Base-by-base conservation (phyloP, 345 rosid species). In the Eucalyptus guilfoylei region DNA sequence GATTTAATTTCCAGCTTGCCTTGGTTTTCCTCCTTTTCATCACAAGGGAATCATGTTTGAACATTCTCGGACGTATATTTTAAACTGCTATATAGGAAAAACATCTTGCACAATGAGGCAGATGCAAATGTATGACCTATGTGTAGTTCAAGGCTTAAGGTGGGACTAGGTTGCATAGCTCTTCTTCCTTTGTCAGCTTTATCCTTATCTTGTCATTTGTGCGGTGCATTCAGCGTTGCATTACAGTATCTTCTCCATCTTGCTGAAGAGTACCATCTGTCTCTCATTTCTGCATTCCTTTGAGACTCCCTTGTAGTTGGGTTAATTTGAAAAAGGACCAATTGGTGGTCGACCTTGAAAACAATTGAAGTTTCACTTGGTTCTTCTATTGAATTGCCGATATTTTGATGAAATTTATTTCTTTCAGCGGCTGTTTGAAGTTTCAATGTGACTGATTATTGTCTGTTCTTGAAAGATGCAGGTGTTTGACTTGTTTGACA, bases 401-500 rank as follows among this genome's bases (percentile, higher is more conserved):
- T 49, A 50, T 86, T 37, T 86, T 34, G 45, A 34, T 30, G 26
- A 30, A 32, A 62, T 32, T 23, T 42, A 49, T 52, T 19, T 34
- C 45, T 32, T 47, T 45, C 54, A 19, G 55, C 4, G 16, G 28
- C 45, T 86, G 62, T 49, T 86, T 86, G 64, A 42, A 49, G 87
- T 60, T 86, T 86, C 23, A 52, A 34, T 52, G 47, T 52, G 14
- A 50, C 24, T 86, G 87, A 34, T 49, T 40, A 32, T 37, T 86
- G 67, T 52, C 28, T 52, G n/a, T 86, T 86, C 87, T 86, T 86
- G 67, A 54, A 86, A 52, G 42, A 86, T 86, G 40, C 94, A 98
- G 99, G 99, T 97, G 37, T 98, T 98, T 88, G 99, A 98, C 93
- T 94, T 97, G 93, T 96, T 98, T 86, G 99, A 98, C 90, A 96